A percentile compares a stretch with the other conserved stretches of the same genome.
Evolutionary conservation across 805 yeast species (phyloP).

Genomic region (Candida awuae): DNA sequence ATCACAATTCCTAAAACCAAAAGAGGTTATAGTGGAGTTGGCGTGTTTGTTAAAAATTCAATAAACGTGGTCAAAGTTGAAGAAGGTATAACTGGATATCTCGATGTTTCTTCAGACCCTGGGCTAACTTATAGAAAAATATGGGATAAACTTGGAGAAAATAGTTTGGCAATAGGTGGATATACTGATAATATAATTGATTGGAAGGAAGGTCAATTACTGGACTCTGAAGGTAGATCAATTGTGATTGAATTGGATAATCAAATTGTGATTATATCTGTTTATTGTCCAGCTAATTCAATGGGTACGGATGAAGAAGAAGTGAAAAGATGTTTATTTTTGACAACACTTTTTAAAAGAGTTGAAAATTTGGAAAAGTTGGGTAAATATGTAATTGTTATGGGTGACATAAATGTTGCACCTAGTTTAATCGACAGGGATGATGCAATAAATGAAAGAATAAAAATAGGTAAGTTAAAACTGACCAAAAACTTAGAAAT

Average conservation of each 20-base stretch:
- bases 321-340: conserved; percentile 46
- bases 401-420: conserved; percentile 87
- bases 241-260: conserved; percentile 64
- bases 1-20: conserved; percentile 58
- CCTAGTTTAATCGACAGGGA: conserved; percentile 80
- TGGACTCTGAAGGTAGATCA: conserved; percentile 84
- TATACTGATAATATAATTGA: conserved; percentile 40
- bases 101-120: conserved; percentile 20
- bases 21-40: conserved; percentile 91
- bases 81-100: conserved; percentile 81
- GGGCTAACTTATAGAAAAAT: conserved; percentile 23
- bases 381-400: conserved; percentile 64
- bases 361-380: conserved; percentile 42
- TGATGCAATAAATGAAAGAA: conserved; percentile 45
- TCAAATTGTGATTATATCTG: conserved; percentile 51
- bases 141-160: conserved; percentile 5
- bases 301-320: conserved; percentile 61
- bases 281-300: conserved; percentile 92
- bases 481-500: conserved; percentile 27
- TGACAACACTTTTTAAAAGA: conserved; percentile 53
- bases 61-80: conserved; percentile 63
- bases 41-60: conserved; percentile 61
- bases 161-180: conserved; percentile 53
- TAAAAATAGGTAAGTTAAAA: conserved; percentile 31
- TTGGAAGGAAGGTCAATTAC: conserved; percentile 22